Base-by-base conservation (phyloP, 2,329 filamentous ascomycete species). In the Monosporascus sp. region DNA sequence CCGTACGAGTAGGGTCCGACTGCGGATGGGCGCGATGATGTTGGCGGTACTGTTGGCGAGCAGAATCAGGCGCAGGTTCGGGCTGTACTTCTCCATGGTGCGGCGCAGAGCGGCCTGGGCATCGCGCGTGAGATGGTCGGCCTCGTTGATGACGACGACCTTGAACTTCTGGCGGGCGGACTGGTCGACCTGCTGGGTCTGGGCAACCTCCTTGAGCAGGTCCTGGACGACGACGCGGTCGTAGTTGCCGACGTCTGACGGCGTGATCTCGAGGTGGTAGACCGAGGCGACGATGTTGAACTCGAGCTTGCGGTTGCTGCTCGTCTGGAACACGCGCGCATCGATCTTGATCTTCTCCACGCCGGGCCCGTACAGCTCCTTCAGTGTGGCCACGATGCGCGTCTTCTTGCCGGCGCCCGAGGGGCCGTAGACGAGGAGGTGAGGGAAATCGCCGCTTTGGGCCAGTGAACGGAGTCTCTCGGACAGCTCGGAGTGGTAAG, bases 301-400 rank as follows among this genome's bases (percentile, higher is more conserved):
- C 74, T 99, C 94, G 64, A 99, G 87, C 74, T 99, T 99, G 69
- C 94, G 91, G 72, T 96, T 97, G 67, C 87, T 88, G 22, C 85
- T 92, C 1, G 94, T 97, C 73, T 96, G 92, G 76, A 99, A 99
- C 55, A 97, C 88, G 59, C 94, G 89, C 14, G 91, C 90, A 69
- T 99, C 94, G 73, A 99, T 97, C 77, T 97, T 97, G 80, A 99
- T 99, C 80, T 97, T 97, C 68, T 99, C 95, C n/a, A 96, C 94
- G 44, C 94, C 93, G 0, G 93, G 87, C 0, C 94, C 94, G 71
- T 94, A 99, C 7, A 99, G 81, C 68, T 97, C 93, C 70, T 96
- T 96, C 3, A 99, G 77, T 0, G 93, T 97, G 17, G 94, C 92
- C 18, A 97, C 91, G 61, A 97, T 95, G 44, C 94, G 87, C 1